These are phyloP conservation scores for Ustilago sp. DNA, from an alignment of 1,284 basidiomycete species.

Conservation along the genomic window DNA sequence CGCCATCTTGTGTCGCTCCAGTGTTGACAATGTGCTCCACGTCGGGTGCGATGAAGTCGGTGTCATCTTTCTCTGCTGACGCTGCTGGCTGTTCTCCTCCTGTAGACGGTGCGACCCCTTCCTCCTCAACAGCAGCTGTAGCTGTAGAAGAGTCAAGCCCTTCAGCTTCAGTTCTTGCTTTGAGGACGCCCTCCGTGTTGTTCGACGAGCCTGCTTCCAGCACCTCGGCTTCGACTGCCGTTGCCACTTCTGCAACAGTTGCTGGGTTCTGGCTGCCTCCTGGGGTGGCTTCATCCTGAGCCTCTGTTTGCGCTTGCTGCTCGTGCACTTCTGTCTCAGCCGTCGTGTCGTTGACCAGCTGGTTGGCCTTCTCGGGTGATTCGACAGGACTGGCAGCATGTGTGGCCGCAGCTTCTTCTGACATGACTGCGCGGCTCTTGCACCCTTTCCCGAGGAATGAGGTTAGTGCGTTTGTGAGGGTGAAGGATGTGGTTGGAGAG, in stretches of 20 bases:
- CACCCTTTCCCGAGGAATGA: background rate
- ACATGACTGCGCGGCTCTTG: conserved; percentile 7
- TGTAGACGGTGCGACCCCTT: background rate
- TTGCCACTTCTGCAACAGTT: background rate
- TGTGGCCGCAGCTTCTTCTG: background rate
- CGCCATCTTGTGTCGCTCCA: conserved; percentile 35
- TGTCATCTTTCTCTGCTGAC: conserved; percentile 15
- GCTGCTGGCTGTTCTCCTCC: background rate
- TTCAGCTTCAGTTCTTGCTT: background rate
- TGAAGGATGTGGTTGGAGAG: background rate
- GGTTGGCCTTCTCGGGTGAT: background rate
- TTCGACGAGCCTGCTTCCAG: background rate
- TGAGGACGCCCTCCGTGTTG: background rate
- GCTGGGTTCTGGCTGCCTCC: background rate
- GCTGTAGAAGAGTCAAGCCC: background rate
- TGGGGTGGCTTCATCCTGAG: background rate
- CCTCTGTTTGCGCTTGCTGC: background rate
- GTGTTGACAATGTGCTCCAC: conserved; percentile 49
- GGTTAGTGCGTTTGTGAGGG: background rate
- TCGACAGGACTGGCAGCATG: background rate
- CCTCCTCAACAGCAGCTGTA: background rate
- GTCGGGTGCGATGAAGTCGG: conserved; percentile 37
- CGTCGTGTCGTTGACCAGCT: background rate
- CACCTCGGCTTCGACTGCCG: background rate
- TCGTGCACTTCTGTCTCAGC: background rate